Evolutionary conservation across 257 asterid species (phyloP).

Genomic region (Linaria vulgaris): DNA sequence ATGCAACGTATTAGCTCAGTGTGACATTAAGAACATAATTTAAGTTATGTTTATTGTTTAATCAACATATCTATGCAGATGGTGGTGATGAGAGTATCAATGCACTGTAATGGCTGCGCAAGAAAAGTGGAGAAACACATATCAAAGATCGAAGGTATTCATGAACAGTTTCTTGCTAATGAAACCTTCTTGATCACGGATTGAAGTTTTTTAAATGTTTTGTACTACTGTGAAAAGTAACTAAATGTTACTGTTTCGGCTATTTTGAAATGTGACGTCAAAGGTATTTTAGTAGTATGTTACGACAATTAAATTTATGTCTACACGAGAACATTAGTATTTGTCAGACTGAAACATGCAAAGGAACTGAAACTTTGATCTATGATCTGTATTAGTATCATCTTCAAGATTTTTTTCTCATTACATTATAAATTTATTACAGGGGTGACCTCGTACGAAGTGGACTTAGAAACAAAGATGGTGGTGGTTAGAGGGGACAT

Average conservation of each 20-base stretch:
- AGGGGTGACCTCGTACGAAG: slow-evolving; percentile 78
- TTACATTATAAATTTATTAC: not conserved
- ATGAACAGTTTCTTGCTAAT: not conserved
- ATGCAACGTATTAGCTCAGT: too few species aligned
- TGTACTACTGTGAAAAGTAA: too few species aligned
- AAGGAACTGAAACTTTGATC: too few species aligned
- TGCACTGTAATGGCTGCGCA: slow-evolving; percentile 22
- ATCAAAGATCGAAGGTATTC: slow-evolving; percentile 50
- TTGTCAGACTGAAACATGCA: too few species aligned
- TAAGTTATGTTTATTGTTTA: not conserved
- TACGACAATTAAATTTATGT: too few species aligned
- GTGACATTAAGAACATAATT: too few species aligned
- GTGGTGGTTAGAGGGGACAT: slow-evolving; percentile 83
- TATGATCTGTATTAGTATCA: not conserved
- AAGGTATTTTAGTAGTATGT: too few species aligned
- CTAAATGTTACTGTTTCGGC: too few species aligned
- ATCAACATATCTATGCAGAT: not conserved
- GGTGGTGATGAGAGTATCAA: slow-evolving; percentile 20
- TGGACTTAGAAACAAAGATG: slow-evolving; percentile 80
- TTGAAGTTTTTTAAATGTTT: too few species aligned
- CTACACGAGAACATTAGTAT: too few species aligned
- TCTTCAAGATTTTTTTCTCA: not conserved
- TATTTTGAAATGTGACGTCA: too few species aligned
- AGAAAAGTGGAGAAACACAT: slow-evolving; percentile 20
- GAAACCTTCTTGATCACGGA: not conserved